Evolutionary conservation across 2,329 filamentous ascomycete genomes (phyloP).

Genomic region (Fusarium pseudocircinatum): DNA sequence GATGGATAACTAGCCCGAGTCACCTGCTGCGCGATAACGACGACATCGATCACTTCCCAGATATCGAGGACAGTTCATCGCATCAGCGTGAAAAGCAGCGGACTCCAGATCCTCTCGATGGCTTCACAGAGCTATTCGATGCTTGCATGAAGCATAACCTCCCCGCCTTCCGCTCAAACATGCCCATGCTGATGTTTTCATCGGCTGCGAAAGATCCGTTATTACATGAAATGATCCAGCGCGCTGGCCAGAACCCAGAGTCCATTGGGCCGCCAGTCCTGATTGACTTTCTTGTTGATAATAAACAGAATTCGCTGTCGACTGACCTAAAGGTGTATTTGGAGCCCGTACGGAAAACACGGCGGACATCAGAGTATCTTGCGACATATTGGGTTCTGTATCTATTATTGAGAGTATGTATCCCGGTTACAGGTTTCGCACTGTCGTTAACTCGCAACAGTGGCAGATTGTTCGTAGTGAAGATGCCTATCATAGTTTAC

Average conservation of each 20-base stretch:
- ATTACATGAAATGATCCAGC: background rate
- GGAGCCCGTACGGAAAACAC: background rate
- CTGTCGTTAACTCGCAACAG: background rate
- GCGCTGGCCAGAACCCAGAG: background rate
- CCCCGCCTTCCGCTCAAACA: background rate
- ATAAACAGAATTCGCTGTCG: background rate
- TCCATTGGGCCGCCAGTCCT: rapidly evolving
- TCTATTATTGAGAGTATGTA: background rate
- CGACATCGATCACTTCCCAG: background rate
- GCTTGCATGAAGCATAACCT: background rate
- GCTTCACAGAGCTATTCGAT: background rate
- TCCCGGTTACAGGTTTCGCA: rapidly evolving
- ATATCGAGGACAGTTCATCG: background rate
- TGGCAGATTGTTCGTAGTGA: conserved; percentile 8
- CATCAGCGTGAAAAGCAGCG: background rate
- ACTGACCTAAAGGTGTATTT: background rate
- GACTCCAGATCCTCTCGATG: background rate
- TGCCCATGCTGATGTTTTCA: background rate
- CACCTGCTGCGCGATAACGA: background rate
- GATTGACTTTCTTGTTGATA: background rate
- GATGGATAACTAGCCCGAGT: background rate
- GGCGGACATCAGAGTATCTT: background rate
- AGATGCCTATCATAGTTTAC: conserved; percentile 6
- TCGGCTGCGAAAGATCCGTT: background rate
- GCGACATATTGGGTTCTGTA: background rate